Percentiles rank a stretch among this genome's conserved stretches.
These are phyloP conservation scores for Sambucus nigra DNA, from an alignment of 129 eudicot genomes.

Conservation along the genomic window DNA sequence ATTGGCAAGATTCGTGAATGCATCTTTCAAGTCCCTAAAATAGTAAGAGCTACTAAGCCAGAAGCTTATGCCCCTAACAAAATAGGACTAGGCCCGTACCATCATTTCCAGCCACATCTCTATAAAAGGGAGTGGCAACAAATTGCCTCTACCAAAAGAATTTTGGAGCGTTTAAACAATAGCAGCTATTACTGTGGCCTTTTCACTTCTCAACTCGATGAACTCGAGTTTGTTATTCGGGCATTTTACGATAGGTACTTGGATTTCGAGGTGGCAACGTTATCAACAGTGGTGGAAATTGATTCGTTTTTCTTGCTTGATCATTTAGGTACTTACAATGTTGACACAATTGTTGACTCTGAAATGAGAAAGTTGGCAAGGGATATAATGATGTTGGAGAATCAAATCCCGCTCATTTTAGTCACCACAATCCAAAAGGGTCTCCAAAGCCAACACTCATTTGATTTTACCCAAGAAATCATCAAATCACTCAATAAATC, in stretches of 20 bases:
- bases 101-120: slow-evolving; percentile 30
- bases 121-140: slow-evolving; percentile 35
- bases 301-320: slow-evolving; percentile 45
- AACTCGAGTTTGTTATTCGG: slow-evolving; percentile 18
- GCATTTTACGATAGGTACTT: slow-evolving; percentile 30
- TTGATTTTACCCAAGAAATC: too few relatives aligned
- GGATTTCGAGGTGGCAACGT: slow-evolving; percentile 13
- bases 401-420: slow-evolving; percentile 36
- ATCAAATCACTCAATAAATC: too few relatives aligned
- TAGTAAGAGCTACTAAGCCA: slow-evolving; percentile 15
- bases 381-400: slow-evolving; percentile 43
- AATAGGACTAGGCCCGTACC: slow-evolving; percentile 43
- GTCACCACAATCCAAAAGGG: too few relatives aligned
- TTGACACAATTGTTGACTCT: background rate
- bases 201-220: slow-evolving; percentile 12
- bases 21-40: slow-evolving; percentile 30
- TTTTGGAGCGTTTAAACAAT: slow-evolving; percentile 3
- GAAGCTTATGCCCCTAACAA: slow-evolving; percentile 38
- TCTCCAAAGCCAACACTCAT: too few relatives aligned
- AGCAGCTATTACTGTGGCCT: slow-evolving; percentile 12
- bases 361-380: slow-evolving; percentile 7
- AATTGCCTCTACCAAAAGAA: slow-evolving; percentile 26
- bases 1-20: slow-evolving; percentile 14
- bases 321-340: slow-evolving; percentile 12
- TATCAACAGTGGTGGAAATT: slow-evolving; percentile 37